Base-by-base conservation (phyloP, 805 yeast species). In the Suhomyces emberorum region DNA sequence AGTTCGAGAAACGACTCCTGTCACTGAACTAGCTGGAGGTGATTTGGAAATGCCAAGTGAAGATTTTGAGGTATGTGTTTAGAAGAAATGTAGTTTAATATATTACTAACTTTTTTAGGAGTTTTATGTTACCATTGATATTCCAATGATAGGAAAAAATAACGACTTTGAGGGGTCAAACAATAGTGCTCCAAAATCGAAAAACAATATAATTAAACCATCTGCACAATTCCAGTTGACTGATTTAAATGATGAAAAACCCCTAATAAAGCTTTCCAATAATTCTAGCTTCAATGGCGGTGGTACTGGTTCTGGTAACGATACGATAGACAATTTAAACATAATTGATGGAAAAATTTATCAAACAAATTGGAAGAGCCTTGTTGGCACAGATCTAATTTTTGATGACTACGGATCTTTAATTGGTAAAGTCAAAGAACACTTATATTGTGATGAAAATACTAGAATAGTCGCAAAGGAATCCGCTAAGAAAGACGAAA, bases 301-400 rank as follows among this genome's bases (percentile, higher is more conserved):
- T 19, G 16, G 20, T 5, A 39, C 51, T 12, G 8, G 39, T 3
- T 54, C 51, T 14, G 36, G 32, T 8, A 30, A 40, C 12, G 52
- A 44, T 10, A 29, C 43, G 3, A 46, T 58, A 25, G 56, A 58
- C 41, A 52, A 61, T 30, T 38, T 65, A 21, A 51, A 59, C 15
- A 56, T 64, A 6, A 57, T 62, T 3, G 71, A 68, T 41, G 72
- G 70, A 14, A 65, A 72, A 25, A 59, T 86, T 3, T 87, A 78
- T 54, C 77, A 79, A 56, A 93, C 95, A 2, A 63, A 69, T 15
- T 89, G 97, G 96, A 69, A 72, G 28, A 74, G 74, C 37, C 59
- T 87, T 3, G 81, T 86, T 1, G 98, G 98, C 0, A 83, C 95
- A 0, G 96, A 67, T 32, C 47, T 65, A 38, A 48, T 68, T 2